phyloP scores from a whole-genome alignment of 1,284 basidiomycete genomes.

The Peniophora sp. region DNA sequence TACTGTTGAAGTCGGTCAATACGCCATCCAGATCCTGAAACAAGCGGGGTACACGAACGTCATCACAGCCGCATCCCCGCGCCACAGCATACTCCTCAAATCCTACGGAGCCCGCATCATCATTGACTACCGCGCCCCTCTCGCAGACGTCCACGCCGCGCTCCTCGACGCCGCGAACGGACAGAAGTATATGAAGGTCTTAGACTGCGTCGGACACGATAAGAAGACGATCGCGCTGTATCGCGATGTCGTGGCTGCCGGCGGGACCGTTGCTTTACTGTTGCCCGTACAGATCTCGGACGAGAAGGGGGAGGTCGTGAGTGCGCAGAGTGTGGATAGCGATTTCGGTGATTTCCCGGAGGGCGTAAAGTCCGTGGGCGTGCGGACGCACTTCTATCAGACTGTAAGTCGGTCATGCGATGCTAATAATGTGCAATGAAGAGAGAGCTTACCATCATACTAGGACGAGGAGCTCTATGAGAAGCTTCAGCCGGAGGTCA shows the following conservation, averaged over 20 bases:
- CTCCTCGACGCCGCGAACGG: conserved; percentile 33
- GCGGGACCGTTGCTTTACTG: conserved; percentile 33
- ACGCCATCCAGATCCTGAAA: conserved; percentile 43
- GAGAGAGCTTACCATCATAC: neutral
- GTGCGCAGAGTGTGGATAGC: conserved; percentile 23
- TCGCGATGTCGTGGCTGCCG: conserved; percentile 26
- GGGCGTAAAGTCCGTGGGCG: neutral
- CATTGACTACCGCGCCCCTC: conserved; percentile 43
- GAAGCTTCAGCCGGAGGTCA: conserved; percentile 2
- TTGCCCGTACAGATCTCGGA: conserved; percentile 25
- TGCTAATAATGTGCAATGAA: neutral
- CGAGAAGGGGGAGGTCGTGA: neutral
- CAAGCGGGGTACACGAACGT: conserved; percentile 44
- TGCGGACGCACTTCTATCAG: neutral
- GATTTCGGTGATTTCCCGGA: neutral
- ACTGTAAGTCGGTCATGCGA: neutral
- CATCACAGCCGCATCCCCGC: conserved; percentile 41
- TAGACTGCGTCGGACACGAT: conserved; percentile 36
- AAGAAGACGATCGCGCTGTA: conserved; percentile 24
- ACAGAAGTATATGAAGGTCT: conserved; percentile 26
- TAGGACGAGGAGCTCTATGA: conserved; percentile 1
- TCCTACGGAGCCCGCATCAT: conserved; percentile 38
- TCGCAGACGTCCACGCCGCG: conserved; percentile 19
- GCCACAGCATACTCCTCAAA: conserved; percentile 37
- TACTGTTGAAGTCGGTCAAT: conserved; percentile 33